Base-by-base conservation (phyloP, 2,329 filamentous ascomycete genomes). In the Ophiocordyceps australis region DNA sequence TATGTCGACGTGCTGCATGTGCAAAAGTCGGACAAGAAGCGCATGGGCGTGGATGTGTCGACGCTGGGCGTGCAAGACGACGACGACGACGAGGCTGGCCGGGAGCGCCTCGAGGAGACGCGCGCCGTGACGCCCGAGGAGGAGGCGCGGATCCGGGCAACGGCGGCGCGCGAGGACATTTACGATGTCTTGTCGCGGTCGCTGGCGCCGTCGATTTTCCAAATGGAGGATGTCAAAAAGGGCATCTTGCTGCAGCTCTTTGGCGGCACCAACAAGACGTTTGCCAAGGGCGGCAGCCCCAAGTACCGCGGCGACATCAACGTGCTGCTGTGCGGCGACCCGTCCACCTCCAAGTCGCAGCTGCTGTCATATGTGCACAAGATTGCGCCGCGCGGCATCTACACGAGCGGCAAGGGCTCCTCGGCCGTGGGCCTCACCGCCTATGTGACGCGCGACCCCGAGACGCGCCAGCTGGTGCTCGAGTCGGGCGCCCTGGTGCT, bases 151-250 rank as follows among this genome's bases (percentile, higher is more conserved):
- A 98, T 98, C 46, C 77, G 69, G 41, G 72, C 67, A 31, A 89
- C 79, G 9, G 80, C 79, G 9, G 64, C 68, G 17, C 72, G 89
- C 27, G 61, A 74, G 2, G 89, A 98, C 47, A 74, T 98, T 28
- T 98, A 98, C 48, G 85, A 98, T 14, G 66, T 98, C 14, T 68
- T 98, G 4, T 68, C 89, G 12, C 72, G 86, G 20, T 95, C 86
- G 2, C 60, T 98, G 16, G 89, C 89, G 3, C 89, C 89, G 10
- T 94, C 85, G 31, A 77, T 98, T 42, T 94, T 91, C 55, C 89
- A 98, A 52, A 79, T 92, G 74, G 89, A 98, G 38, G 89, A 98
- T 42, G 83, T 95, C 24, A 98, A 98, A 62, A 98, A 98, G 55
- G 89, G 89, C 9, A 94, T 98, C 33, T 61, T 98, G 9, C 71